Evolutionary conservation across 2,329 filamentous ascomycete species (phyloP).

Genomic region (Furcasterigmium sp.): DNA sequence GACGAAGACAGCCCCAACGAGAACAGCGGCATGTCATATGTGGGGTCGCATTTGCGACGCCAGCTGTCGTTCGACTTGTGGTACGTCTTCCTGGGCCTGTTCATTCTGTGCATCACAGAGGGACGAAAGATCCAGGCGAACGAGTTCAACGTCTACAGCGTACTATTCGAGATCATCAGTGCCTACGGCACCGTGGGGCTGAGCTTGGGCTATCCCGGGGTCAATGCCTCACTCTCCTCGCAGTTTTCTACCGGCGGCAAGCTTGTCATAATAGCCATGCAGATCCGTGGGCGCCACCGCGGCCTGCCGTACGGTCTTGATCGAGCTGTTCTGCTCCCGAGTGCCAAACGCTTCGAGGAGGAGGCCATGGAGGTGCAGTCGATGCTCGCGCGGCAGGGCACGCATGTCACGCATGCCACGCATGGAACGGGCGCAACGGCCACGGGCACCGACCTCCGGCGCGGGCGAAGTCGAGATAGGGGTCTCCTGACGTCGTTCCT

Average conservation of each 20-base stretch:
- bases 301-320: constrained; percentile 63
- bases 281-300: constrained; percentile 64
- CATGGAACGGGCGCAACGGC: constrained; percentile 22
- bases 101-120: constrained; percentile 87
- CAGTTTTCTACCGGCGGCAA: constrained; percentile 74
- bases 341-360: constrained; percentile 48
- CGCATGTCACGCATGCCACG: constrained; percentile 5
- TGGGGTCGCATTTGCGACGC: constrained; percentile 83
- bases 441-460: constrained; percentile 15
- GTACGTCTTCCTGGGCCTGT: constrained; percentile 92
- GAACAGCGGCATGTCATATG: constrained; percentile 68
- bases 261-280: constrained; percentile 63
- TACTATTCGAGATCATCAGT: constrained; percentile 81
- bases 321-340: constrained; percentile 54
- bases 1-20: constrained; percentile 43
- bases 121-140: constrained; percentile 59
- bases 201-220: constrained; percentile 71
- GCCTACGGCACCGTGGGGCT: constrained; percentile 94
- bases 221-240: constrained; percentile 75
- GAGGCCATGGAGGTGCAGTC: constrained; percentile 44
- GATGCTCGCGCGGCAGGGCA: constrained; percentile 20
- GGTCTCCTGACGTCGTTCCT: constrained; percentile 41
- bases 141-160: constrained; percentile 62
- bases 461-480: constrained; percentile 30
- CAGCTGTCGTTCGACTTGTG: constrained; percentile 97